Percentiles rank a stretch among this genome's conserved stretches.
These are phyloP conservation scores for Yamadazyma sp. DNA, from an alignment of 1,139 yeast species.

Conservation along the genomic window DNA sequence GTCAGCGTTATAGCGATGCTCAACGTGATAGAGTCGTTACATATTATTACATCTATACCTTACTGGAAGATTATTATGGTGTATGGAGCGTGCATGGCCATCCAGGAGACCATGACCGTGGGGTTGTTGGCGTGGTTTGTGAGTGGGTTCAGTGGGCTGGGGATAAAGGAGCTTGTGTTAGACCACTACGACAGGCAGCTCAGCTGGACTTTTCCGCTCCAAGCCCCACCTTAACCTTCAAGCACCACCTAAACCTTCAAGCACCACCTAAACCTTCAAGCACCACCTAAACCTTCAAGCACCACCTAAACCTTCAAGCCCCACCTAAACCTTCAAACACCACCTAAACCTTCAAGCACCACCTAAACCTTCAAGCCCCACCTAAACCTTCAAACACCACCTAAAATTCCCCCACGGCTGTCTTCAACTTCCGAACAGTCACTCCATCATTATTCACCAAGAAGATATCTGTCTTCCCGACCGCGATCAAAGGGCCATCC, in stretches of 20 bases:
- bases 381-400: too few relatives aligned
- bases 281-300: too few relatives aligned
- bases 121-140: conserved; percentile 1
- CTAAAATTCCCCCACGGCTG: conserved; percentile 15
- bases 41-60: conserved; percentile 41
- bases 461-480: conserved; percentile 63
- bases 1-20: conserved; percentile 63
- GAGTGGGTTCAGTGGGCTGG: not conserved
- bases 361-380: too few relatives aligned
- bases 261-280: too few relatives aligned
- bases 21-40: conserved; percentile 66
- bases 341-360: too few relatives aligned
- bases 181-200: conserved; percentile 9
- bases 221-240: too few relatives aligned
- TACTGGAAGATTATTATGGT: conserved; percentile 9
- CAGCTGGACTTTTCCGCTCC: too few relatives aligned
- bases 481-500: conserved; percentile 80
- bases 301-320: too few relatives aligned
- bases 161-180: conserved; percentile 7
- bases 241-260: too few relatives aligned
- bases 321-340: too few relatives aligned
- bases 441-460: conserved; percentile 61
- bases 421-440: conserved; percentile 20
- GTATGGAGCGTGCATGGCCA: conserved; percentile 6
- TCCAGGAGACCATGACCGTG: conserved; percentile 5